Conservation (phyloP, 2,329 filamentous ascomycete genomes). For the Colletotrichum gigasporum region DNA sequence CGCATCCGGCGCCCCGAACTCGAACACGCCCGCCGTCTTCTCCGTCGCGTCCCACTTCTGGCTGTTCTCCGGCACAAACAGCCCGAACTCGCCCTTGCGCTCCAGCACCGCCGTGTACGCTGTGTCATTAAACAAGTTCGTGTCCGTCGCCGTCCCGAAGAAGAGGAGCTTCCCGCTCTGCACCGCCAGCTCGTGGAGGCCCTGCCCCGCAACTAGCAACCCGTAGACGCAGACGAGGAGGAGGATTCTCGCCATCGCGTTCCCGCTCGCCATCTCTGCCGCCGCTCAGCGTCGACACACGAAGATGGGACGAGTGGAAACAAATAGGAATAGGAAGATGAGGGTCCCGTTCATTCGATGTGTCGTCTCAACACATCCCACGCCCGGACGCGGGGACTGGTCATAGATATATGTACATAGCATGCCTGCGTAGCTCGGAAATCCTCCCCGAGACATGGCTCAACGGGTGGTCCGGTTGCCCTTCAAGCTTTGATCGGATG, state of each 20-base stretch:
- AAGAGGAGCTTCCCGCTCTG: constrained; percentile 66
- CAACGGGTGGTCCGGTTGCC: not conserved
- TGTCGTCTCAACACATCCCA: constrained; percentile 1
- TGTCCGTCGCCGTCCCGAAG: constrained; percentile 71
- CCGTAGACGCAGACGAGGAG: not conserved
- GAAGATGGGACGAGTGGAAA: not conserved
- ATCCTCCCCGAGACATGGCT: not conserved
- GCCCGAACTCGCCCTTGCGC: constrained; percentile 66
- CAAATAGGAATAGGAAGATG: not conserved
- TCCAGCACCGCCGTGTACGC: constrained; percentile 64
- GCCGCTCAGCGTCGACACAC: not conserved
- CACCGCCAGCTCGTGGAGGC: constrained; percentile 58
- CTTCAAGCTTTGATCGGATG: constrained; percentile 12
- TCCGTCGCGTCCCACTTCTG: constrained; percentile 70
- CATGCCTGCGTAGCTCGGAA: not conserved
- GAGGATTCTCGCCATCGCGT: not conserved
- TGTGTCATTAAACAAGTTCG: constrained; percentile 54
- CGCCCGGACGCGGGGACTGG: no score
- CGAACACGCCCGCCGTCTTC: constrained; percentile 65
- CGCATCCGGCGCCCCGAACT: constrained; percentile 65
- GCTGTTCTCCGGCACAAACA: constrained; percentile 69
- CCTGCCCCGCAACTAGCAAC: constrained; percentile 37
- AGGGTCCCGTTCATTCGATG: not conserved
- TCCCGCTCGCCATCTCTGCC: not conserved
- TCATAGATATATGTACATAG: not conserved